Percentiles rank a stretch among this genome's conserved stretches.
Conservation (phyloP, 2,329 filamentous ascomycete species). For the Ascochyta pisi region DNA sequence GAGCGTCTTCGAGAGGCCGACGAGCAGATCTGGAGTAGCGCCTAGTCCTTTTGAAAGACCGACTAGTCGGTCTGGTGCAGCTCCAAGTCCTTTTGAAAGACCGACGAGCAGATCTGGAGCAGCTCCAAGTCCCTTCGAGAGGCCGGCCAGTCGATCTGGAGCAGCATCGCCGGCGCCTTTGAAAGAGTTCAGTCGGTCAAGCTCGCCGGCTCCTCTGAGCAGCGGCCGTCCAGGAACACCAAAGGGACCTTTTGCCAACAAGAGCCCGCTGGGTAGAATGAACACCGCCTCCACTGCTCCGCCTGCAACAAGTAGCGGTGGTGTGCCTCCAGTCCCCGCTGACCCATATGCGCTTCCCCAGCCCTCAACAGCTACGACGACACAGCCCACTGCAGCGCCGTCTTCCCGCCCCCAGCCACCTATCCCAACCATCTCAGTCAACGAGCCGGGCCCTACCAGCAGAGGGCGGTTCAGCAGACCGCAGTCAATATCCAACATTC, state of each 20-base stretch:
- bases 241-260: constrained; percentile 34
- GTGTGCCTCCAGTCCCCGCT: background rate
- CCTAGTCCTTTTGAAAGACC: constrained; percentile 4
- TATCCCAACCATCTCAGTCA: constrained; percentile 21
- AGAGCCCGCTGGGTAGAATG: constrained; percentile 35
- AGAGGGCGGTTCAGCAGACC: constrained; percentile 9
- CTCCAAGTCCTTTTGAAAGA: constrained; percentile 1
- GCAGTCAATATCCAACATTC: constrained; percentile 16
- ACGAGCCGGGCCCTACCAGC: constrained; percentile 9
- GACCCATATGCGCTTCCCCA: constrained; percentile 15
- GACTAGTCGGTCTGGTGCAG: constrained; percentile 13
- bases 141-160: constrained; percentile 7
- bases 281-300: constrained; percentile 30
- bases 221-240: constrained; percentile 40
- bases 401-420: constrained; percentile 9
- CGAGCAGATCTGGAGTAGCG: constrained; percentile 12
- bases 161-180: constrained; percentile 4
- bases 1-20: constrained; percentile 48
- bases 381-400: constrained; percentile 1
- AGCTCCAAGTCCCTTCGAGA: constrained; percentile 1
- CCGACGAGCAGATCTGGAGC: constrained; percentile 12
- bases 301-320: constrained; percentile 41
- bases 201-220: constrained; percentile 25
- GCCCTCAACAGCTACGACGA: constrained; percentile 32
- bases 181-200: constrained; percentile 12